Conservation (phyloP, 768 basidiomycete genomes). For the Pleurotus ostreatus region DNA sequence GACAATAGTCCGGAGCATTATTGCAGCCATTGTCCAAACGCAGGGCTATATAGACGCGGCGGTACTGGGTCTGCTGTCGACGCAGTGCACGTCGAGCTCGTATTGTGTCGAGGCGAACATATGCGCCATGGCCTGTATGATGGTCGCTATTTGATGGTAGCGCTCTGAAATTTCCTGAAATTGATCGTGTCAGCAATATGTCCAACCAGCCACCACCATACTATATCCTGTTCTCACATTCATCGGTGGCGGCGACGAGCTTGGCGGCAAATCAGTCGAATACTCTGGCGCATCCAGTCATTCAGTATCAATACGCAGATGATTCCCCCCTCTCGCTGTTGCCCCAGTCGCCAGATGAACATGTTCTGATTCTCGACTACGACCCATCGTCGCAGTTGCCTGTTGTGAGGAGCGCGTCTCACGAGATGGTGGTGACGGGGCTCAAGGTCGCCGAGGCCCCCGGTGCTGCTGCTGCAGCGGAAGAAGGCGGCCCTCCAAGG, state of each 20-base stretch:
- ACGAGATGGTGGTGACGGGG: constrained; percentile 44
- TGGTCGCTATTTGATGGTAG: not conserved
- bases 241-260: constrained; percentile 30
- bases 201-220: constrained; percentile 38
- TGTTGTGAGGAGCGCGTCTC: constrained; percentile 48
- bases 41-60: too few species aligned
- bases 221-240: constrained; percentile 67
- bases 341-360: constrained; percentile 57
- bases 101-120: too few species aligned
- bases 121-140: too few species aligned
- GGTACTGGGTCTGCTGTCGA: too few species aligned
- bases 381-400: constrained; percentile 42
- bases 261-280: constrained; percentile 32
- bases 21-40: too few species aligned
- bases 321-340: constrained; percentile 68
- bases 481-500: constrained; percentile 36
- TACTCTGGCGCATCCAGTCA: constrained; percentile 61
- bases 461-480: constrained; percentile 55
- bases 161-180: too few species aligned
- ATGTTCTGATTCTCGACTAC: constrained; percentile 71
- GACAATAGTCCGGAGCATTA: not conserved
- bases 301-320: constrained; percentile 82
- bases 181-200: not conserved
- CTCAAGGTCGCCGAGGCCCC: constrained; percentile 72
- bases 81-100: too few species aligned